Evolutionary conservation across 1,284 basidiomycete species (phyloP), one percentile per base, ranked within the genome.

Genomic region (Apiotrichum siamense): DNA sequence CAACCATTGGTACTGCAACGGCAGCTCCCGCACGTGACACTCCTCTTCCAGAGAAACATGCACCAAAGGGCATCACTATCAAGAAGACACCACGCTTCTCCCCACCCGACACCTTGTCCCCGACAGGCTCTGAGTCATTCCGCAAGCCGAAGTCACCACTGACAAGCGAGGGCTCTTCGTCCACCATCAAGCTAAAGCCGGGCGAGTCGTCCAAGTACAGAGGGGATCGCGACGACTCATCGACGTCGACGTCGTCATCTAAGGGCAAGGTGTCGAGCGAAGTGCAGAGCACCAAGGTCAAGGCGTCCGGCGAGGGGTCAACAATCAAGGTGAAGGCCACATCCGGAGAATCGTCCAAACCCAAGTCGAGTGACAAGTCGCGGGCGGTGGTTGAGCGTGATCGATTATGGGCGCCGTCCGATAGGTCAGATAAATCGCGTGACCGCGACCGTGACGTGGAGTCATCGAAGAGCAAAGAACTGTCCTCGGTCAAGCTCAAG

Each of bases 401-500:
- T 2, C 35, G 35, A n/a, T n/a, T n/a, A n/a, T n/a, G n/a, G n/a
- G n/a, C n/a, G n/a, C n/a, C n/a, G n/a, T n/a, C n/a, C n/a, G n/a
- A n/a, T n/a, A n/a, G n/a, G n/a, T n/a, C n/a, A n/a, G n/a, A n/a
- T n/a, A n/a, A n/a, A n/a, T n/a, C n/a, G n/a, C 35, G 35, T 3
- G 35, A 36, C 18, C 35, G 35, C 18, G 35, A 36, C 17, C 35
- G 35, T 15, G 15, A 36, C 10, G 37, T 4, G 7, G 10, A n/a
- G 25, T 27, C 39, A 26, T 13, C 13, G 25, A 41, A 41, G 39
- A 21, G 18, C 29, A 33, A 44, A 20, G 35, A 31, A 15, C 41
- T 45, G n/a, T 17, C 29, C 12, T 12, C 50, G 17, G 33, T 40
- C 23, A 52, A 47, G 46, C 27, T 44, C 36, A 52, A 52, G 47